Evolutionary conservation across 768 basidiomycete genomes (phyloP).

Genomic region (Russula griseocarnosa): DNA sequence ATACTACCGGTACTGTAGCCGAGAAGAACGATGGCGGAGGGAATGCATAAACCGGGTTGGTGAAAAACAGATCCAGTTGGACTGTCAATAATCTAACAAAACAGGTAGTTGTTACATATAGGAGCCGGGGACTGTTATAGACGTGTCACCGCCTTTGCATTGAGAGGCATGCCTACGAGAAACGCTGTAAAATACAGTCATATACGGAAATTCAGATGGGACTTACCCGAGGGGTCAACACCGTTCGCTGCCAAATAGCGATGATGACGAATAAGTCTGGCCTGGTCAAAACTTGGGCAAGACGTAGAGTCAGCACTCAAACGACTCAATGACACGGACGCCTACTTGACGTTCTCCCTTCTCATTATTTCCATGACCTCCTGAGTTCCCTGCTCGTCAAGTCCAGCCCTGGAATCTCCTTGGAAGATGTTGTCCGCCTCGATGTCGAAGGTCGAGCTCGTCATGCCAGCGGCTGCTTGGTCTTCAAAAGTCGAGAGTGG

Average conservation of each 20-base stretch:
- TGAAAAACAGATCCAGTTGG: constrained; percentile 3
- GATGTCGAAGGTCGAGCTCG: constrained; percentile 77
- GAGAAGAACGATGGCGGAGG: background rate
- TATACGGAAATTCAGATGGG: background rate
- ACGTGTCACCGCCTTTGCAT: constrained; percentile 71
- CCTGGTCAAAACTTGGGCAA: constrained; percentile 78
- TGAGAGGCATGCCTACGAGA: constrained; percentile 64
- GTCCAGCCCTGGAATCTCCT: constrained; percentile 73
- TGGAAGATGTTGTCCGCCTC: constrained; percentile 73
- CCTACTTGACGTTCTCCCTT: constrained; percentile 76
- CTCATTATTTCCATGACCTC: constrained; percentile 93
- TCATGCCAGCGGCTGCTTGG: constrained; percentile 78
- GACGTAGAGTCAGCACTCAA: constrained; percentile 2
- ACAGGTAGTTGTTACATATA: background rate
- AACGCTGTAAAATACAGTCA: constrained; percentile 13
- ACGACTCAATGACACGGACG: constrained; percentile 22
- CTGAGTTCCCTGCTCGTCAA: constrained; percentile 83
- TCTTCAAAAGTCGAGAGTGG: constrained; percentile 73
- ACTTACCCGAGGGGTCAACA: constrained; percentile 82
- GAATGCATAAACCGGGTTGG: background rate
- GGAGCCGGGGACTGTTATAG: constrained; percentile 34
- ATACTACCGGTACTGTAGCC: background rate
- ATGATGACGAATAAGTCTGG: constrained; percentile 85
- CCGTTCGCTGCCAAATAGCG: constrained; percentile 82
- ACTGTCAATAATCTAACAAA: background rate